Base-by-base conservation (phyloP, 345 rosid genomes). In the Anastatica hierochuntica region DNA sequence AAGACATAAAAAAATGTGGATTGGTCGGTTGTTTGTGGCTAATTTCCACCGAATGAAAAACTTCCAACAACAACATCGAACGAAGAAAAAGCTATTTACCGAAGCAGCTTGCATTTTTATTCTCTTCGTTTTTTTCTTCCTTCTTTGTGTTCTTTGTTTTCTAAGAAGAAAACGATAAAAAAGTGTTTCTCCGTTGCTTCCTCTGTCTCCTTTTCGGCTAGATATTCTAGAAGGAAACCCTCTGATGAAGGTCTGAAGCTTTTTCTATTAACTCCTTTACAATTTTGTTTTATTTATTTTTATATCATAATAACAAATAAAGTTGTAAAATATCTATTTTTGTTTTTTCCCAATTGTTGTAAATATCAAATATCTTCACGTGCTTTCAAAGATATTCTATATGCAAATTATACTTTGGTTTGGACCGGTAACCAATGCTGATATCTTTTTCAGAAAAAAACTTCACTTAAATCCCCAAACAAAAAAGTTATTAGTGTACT, bases 91-190 rank as follows among this genome's bases (percentile, higher is more conserved):
- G 33, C 33, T 29, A 5, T 11, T 56, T 67, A 43, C 77, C 67
- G 73, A 69, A 58, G 72, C 74, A 56, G 81, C 79, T 53, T 73
- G 80, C 82, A 73, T 74, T 21, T 21, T 21, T 21, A 5, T n/a
- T n/a, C n/a, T n/a, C n/a, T n/a, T n/a, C n/a, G n/a, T n/a, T 68
- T 63, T 63, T 48, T 60, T 29, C 27, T 29, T 8, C 36, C 30
- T 46, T 43, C 49, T 26, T 50, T 33, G 53, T 60, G 63, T 44
- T 31, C 49, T 62, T 62, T 19, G 26, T 6, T 34, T 6, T 48
- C 27, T 40, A 16, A 6, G 5, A 56, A 1, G 7, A 5, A n/a
- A n/a, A n/a, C n/a, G n/a, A n/a, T n/a, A 14, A 16, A 33, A 11
- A 43, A 10, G 36, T 24, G 2, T 19, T 10, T 11, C 14, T 9